Base-by-base conservation (phyloP, 345 rosid genomes). In the Trapa incisa region DNA sequence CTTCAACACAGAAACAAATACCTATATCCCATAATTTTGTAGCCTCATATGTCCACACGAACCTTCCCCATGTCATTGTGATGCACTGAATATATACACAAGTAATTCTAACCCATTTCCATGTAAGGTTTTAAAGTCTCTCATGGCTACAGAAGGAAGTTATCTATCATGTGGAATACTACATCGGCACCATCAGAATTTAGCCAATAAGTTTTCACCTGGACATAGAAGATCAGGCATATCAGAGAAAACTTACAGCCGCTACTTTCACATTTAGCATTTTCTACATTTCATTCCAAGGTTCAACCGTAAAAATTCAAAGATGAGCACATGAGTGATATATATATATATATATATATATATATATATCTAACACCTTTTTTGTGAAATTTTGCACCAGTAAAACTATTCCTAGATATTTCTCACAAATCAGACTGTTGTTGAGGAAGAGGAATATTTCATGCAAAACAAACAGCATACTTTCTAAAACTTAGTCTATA, bases 121-220 rank as follows among this genome's bases (percentile, higher is more conserved):
- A 66, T 22, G 63, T 53, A 52, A 67, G 12, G 17, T 22, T 35
- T 14, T 56, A 29, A 50, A 68, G 47, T 56, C 52, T 7, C 29
- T 36, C 8, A 37, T 33, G 64, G 71, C 83, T 89, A 89, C 47
- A 87, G 82, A 76, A 81, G 84, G 71, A 92, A 92, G 78, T 87
- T 83, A 75, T 89, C 95, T 68, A 92, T 89, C 88, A 92, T 87
- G 73, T 92, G 96, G 75, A 75, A 87, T 37, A 89, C 89, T 69
- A 92, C 98, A 78, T 92, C 96, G 1, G 87, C 87, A 38, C 98
- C 98, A 81, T 92, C 91, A 12, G 96, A 89, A 81, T 91, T 84
- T 75, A 91, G 71, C 95, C 98, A 89, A 79, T 89, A 84, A 75
- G 77, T 82, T 83, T 84, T 89, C 74, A 92, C 98, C 98, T 92